Base-by-base conservation (phyloP, 805 yeast genomes). In the Wickerhamiella sergipiensis region DNA sequence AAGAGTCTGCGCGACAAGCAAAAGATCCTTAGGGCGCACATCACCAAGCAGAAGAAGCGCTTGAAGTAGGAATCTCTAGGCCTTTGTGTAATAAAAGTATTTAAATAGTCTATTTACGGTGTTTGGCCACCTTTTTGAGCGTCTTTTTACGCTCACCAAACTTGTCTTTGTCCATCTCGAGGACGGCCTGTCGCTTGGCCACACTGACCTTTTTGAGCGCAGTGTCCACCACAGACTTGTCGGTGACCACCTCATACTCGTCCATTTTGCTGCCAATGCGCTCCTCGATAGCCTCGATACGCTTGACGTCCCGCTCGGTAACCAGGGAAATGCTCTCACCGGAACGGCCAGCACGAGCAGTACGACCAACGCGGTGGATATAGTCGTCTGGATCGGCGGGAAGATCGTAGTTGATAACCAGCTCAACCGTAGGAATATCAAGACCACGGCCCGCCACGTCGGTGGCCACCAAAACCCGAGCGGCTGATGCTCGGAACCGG, bases 401-500 rank as follows among this genome's bases (percentile, higher is more conserved):
- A 22, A 92, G 78, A 62, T 92, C 97, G 62, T 78, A 92, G 64
- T 92, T 92, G 23, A 92, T 69, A 23, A 92, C 97, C 58, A 92
- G 71, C 62, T 82, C 90, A 2, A 92, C 98, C 8, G 79, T 74
- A 10, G 97, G 98, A 51, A 92, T 92, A 74, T 92, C 98, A 57
- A 92, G 75, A 65, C 98, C 98, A 77, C 98, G 80, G 26, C 95
- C 82, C 2, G 96, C 98, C 21, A 92, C 97, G 65, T 92, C 98
- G 0, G 99, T 92, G 7, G 97, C 96, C 17, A 92, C 81, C 50
- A 92, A 69, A 1, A 92, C 86, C 46, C 95, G 76, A 0, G 97
- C 97, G 3, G 95, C 97, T 50, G 85, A 84, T 0, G 97, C 97
- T 61, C 90, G 78, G 69, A 92, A 92, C 60, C 97, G 73, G 57